Percentiles rank a stretch among this genome's conserved stretches.
These are phyloP conservation scores for Saccharomyces hybrid DNA, from an alignment of 1,139 yeast genomes.

Conservation along the genomic window DNA sequence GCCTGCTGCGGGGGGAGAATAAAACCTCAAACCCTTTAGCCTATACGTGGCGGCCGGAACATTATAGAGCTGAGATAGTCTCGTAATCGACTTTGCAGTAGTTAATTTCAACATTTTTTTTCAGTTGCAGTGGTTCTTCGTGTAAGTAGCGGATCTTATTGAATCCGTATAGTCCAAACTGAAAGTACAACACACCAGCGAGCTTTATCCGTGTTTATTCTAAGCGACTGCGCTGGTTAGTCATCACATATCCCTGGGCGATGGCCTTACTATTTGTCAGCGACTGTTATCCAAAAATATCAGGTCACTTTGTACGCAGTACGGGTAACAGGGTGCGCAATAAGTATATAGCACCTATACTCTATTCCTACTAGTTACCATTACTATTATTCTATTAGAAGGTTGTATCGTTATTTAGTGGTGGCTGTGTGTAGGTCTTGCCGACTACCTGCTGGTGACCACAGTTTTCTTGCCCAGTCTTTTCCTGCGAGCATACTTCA, in stretches of 20 bases:
- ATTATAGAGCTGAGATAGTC: conserved; percentile 3
- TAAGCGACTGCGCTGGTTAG: not conserved
- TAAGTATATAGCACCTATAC: not conserved
- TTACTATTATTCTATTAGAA: no score
- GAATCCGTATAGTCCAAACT: not conserved
- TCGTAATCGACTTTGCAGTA: conserved; percentile 1
- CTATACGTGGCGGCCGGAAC: not conserved
- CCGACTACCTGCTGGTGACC: not conserved
- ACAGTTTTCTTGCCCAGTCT: conserved; percentile 26
- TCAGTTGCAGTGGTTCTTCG: not conserved
- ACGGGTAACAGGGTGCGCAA: not conserved
- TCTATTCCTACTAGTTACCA: no score
- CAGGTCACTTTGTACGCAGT: not conserved
- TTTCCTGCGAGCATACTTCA: conserved; percentile 70
- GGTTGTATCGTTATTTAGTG: not conserved
- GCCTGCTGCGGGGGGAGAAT: conserved; percentile 18
- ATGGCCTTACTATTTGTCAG: not conserved
- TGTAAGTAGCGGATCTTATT: not conserved
- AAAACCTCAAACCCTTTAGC: conserved; percentile 6
- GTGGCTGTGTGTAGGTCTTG: no score
- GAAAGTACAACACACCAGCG: not conserved
- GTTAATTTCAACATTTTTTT: conserved; percentile 4
- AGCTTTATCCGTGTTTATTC: not conserved
- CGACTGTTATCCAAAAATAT: not conserved
- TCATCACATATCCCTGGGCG: not conserved